phyloP scores from a whole-genome alignment of 805 yeast species.

The Metschnikowia santaceciliae region DNA sequence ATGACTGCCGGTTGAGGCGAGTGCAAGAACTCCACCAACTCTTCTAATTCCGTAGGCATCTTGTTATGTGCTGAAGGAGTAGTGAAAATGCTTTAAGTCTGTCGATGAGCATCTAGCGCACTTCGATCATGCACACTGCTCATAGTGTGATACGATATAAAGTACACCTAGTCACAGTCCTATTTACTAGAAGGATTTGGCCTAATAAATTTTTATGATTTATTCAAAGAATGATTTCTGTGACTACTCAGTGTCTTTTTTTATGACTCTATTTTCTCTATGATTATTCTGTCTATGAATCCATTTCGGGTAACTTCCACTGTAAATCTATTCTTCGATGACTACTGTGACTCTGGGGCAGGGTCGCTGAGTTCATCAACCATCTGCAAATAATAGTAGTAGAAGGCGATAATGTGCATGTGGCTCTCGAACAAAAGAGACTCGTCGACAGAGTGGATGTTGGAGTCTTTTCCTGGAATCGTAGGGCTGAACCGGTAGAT shows the following conservation, averaged over 20 bases:
- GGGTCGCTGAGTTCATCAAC: constrained; percentile 24
- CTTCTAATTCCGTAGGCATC: constrained; percentile 47
- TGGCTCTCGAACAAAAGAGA: constrained; percentile 26
- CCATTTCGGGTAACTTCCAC: neutral
- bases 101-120: constrained; percentile 2
- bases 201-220: too few relatives aligned
- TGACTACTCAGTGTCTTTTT: neutral
- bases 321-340: neutral
- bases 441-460: constrained; percentile 37
- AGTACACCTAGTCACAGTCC: too few relatives aligned
- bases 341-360: neutral
- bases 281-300: neutral
- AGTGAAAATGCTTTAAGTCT: neutral
- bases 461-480: constrained; percentile 15
- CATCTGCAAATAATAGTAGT: constrained; percentile 45
- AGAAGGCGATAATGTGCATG: constrained; percentile 32
- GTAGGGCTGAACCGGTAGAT: constrained; percentile 49
- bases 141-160: too few relatives aligned
- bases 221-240: too few relatives aligned
- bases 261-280: neutral
- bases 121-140: neutral
- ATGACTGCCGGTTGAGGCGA: constrained; percentile 75
- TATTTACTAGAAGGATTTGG: too few relatives aligned
- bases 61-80: neutral
- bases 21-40: constrained; percentile 74